Percentiles rank a stretch among this genome's conserved stretches.
Evolutionary conservation across 345 rosid genomes (phyloP).

Genomic region (Gossypium raimondii): DNA sequence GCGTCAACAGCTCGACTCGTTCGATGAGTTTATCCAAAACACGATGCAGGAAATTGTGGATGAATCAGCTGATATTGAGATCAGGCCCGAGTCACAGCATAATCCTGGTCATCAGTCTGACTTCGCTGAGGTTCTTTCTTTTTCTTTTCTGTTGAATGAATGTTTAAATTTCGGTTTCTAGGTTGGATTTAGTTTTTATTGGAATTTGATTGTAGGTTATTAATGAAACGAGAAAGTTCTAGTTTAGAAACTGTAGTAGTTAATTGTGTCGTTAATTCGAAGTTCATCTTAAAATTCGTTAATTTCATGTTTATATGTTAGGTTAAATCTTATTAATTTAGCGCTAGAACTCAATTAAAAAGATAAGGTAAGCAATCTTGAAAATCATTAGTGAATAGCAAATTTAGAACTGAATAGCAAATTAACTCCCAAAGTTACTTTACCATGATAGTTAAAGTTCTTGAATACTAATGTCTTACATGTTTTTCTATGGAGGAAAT

Average conservation of each 20-base stretch:
- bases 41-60: slow-evolving; percentile 98
- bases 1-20: slow-evolving; percentile 89
- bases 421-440: background rate
- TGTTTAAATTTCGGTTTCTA: background rate
- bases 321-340: background rate
- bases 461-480: background rate
- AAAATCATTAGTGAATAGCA: background rate
- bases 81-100: slow-evolving; percentile 97
- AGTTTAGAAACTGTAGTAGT: background rate
- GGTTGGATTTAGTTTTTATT: background rate
- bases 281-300: background rate
- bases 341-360: background rate
- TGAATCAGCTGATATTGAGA: slow-evolving; percentile 87
- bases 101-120: slow-evolving; percentile 93
- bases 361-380: background rate
- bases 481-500: background rate
- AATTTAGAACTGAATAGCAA: background rate
- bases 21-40: slow-evolving; percentile 94
- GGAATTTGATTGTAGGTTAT: background rate
- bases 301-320: background rate
- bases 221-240: background rate
- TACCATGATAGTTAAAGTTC: background rate
- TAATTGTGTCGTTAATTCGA: background rate
- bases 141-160: slow-evolving; percentile 1
- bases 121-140: slow-evolving; percentile 67